Evolutionary conservation across 2,329 filamentous ascomycete genomes (phyloP).

Genomic region (Atkinsonella texensis): DNA sequence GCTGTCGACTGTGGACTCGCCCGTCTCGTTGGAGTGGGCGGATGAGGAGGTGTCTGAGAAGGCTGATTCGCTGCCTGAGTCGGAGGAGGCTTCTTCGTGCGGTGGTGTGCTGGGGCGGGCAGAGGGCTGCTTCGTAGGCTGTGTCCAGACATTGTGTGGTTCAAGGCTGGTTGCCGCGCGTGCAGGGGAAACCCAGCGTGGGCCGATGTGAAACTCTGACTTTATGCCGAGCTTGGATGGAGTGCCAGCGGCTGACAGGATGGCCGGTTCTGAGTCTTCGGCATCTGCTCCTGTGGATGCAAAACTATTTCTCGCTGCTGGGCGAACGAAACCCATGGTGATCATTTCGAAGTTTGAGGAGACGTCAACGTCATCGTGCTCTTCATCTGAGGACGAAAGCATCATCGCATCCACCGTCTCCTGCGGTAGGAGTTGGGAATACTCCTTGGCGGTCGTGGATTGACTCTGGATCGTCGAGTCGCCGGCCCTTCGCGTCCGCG

Average conservation of each 20-base stretch:
- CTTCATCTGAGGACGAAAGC: not conserved
- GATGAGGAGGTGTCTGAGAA: conserved; percentile 7
- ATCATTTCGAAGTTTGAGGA: not conserved
- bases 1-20: conserved; percentile 6
- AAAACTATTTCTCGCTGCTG: not conserved
- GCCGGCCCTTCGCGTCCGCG: not conserved
- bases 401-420: not conserved
- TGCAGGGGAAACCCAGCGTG: not conserved
- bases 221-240: not conserved
- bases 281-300: not conserved
- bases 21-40: conserved; percentile 6
- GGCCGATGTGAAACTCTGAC: not conserved
- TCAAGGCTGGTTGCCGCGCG: not conserved
- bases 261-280: not conserved
- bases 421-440: too few relatives aligned
- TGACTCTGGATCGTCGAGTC: not conserved
- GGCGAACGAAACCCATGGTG: not conserved
- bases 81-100: conserved; percentile 1
- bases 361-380: not conserved
- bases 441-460: conserved; percentile 3
- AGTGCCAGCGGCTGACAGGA: not conserved
- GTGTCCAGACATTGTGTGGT: conserved; percentile 6
- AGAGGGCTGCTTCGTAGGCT: not conserved
- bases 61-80: conserved; percentile 9
- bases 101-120: conserved; percentile 4